A percentile compares a stretch with the other conserved stretches of the same genome.
These are phyloP conservation scores for Nakaseomyces bracarensis DNA, from an alignment of 1,139 yeast species.

Conservation along the genomic window DNA sequence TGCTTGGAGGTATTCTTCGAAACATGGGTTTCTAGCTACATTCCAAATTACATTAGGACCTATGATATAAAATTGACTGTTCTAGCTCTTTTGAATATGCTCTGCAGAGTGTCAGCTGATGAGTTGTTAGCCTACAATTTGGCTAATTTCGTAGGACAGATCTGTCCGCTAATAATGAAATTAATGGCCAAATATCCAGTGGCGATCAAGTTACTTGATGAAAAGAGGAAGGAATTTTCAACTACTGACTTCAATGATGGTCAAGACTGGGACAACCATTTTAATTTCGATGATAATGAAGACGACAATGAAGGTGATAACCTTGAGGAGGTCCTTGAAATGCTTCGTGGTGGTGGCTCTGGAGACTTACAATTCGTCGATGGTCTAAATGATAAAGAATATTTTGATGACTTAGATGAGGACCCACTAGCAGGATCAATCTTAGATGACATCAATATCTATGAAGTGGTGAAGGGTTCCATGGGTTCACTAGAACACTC, in stretches of 20 bases:
- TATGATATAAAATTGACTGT: slow-evolving; percentile 72
- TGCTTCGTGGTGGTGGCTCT: slow-evolving; percentile 39
- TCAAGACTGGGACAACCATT: slow-evolving; percentile 29
- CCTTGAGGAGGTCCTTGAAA: slow-evolving; percentile 33
- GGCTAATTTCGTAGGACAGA: slow-evolving; percentile 23
- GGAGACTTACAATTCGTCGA: slow-evolving; percentile 35
- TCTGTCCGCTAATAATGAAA: slow-evolving; percentile 43
- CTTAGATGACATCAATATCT: slow-evolving; percentile 64
- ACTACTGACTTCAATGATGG: slow-evolving; percentile 35
- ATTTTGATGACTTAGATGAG: slow-evolving; percentile 56
- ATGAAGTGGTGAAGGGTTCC: slow-evolving; percentile 41
- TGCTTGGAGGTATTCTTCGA: slow-evolving; percentile 48
- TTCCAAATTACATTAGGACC: slow-evolving; percentile 58
- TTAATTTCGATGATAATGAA: slow-evolving; percentile 29
- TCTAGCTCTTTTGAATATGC: slow-evolving; percentile 55
- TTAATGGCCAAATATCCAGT: slow-evolving; percentile 56
- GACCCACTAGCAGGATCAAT: slow-evolving; percentile 78
- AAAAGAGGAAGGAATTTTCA: slow-evolving; percentile 45
- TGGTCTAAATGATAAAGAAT: slow-evolving; percentile 35
- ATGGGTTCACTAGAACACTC: slow-evolving; percentile 27
- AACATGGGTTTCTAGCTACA: slow-evolving; percentile 52
- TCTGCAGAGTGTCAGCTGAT: slow-evolving; percentile 29
- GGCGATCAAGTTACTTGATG: slow-evolving; percentile 60
- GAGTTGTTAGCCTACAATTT: slow-evolving; percentile 29
- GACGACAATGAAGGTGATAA: slow-evolving; percentile 36